These are phyloP conservation scores for Jatropha podagrica DNA, from an alignment of 441 rosid genomes.

Conservation along the genomic window DNA sequence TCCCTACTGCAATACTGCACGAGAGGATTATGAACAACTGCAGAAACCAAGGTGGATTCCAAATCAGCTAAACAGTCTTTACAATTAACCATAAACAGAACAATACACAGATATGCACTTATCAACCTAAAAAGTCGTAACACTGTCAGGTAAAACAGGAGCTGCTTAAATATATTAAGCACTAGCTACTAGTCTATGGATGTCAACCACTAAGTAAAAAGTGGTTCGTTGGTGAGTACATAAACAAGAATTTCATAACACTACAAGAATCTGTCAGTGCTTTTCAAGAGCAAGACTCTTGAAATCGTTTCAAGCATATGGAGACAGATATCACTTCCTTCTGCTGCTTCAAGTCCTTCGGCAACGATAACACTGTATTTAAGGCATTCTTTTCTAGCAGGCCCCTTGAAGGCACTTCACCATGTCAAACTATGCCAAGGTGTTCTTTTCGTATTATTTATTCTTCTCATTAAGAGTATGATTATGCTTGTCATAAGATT, in stretches of 20 bases:
- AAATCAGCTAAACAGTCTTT: background rate
- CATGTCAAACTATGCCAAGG: background rate
- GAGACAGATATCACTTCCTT: too few species aligned
- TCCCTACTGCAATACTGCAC: conserved; percentile 87
- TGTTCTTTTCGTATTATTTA: background rate
- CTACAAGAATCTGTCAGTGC: background rate
- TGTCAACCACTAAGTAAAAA: too few species aligned
- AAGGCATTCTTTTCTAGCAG: background rate
- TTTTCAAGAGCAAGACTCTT: background rate
- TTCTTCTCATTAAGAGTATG: background rate
- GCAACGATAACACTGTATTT: background rate
- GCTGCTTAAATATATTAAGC: background rate
- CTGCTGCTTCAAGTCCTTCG: background rate
- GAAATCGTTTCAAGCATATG: background rate
- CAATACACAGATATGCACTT: background rate
- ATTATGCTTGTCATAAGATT: background rate
- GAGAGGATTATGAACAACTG: conserved; percentile 82
- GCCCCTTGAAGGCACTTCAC: conserved; percentile 4
- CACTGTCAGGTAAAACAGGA: too few species aligned
- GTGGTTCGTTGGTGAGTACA: background rate
- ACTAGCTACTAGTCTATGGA: background rate
- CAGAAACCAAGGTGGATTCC: conserved; percentile 18
- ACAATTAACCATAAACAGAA: background rate
- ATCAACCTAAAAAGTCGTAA: background rate
- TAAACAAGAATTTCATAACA: background rate